Base-by-base conservation (phyloP, 2,329 filamentous ascomycete species). In the Penicillium sp. region DNA sequence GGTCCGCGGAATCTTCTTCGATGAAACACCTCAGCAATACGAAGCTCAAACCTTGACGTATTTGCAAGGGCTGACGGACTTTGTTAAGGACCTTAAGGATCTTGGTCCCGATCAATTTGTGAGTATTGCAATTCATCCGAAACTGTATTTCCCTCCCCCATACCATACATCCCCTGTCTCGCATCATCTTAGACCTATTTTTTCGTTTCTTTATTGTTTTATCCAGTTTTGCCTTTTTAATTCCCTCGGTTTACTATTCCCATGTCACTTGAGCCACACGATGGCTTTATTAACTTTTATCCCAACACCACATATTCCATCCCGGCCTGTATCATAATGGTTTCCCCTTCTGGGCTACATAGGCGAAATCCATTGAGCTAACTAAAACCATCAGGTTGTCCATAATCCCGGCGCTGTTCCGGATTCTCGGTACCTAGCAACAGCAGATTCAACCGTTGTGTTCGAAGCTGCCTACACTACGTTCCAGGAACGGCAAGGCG, bases 1-100 rank as follows among this genome's bases (percentile, higher is more conserved):
- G 23, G 69, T 82, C 63, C 72, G 73, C 53, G 79, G 78, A 50
- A 80, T 82, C 62, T 81, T 82, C 66, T 77, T 81, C 57, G 80
- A 81, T 60, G 79, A 82, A 67, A 77, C 75, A 42, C 79, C 79
- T 5, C 69, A 75, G 49, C 54, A 70, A 59, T 78, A 74, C 63
- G 67, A 70, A 59, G 59, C 58, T 50, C 57, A 62, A 35, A 62
- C 68, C 23, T 62, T 71, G 54, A 62, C 62, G 49, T 78, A 75
- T 61, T 65, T 77, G 21, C 61, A 72, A 55, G 67, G 70, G 12
- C 53, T 77, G 37, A 72, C 69, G 6, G 57, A 63, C 37, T 61
- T 73, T 12, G 73, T 76, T 43, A 74, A 69, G 58, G 58, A 57
- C 8, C 64, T 63, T 13, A 49, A 65, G 17, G 73, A 70, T 6